Evolutionary conservation across 495 filamentous ascomycete species (phyloP).

Genomic region (Penicillium simplicissimum): DNA sequence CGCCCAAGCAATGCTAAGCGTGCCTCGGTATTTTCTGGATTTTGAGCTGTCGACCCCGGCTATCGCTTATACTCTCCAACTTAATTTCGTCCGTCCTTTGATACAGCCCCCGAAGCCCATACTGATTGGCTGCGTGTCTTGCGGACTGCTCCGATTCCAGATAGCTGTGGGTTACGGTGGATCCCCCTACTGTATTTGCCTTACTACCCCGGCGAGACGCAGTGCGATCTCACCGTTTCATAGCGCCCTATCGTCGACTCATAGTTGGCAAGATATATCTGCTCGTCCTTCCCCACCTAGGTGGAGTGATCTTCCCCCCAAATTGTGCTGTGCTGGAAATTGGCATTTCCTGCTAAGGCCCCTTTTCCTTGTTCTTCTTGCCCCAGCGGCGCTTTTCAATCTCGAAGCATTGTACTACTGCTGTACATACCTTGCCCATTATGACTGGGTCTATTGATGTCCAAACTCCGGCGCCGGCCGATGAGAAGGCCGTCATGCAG

Average conservation of each 20-base stretch:
- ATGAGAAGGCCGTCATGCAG: constrained; percentile 30
- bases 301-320: background rate
- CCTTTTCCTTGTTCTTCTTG: background rate
- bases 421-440: constrained; percentile 4
- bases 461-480: constrained; percentile 18
- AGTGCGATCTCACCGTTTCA: background rate
- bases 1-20: constrained; percentile 6
- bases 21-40: constrained; percentile 37
- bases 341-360: background rate
- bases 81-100: background rate
- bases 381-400: background rate
- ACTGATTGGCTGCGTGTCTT: constrained; percentile 5
- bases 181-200: background rate
- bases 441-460: constrained; percentile 26
- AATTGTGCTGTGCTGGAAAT: background rate
- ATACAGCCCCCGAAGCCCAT: background rate
- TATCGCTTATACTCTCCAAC: constrained; percentile 25
- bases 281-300: background rate
- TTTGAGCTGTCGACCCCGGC: constrained; percentile 22
- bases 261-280: constrained; percentile 7
- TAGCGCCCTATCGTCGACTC: background rate
- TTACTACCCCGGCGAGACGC: background rate
- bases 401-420: background rate
- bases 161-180: background rate
- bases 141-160: constrained; percentile 11